These are phyloP conservation scores for Amanita rubescens DNA, from an alignment of 768 basidiomycete genomes.

Conservation along the genomic window DNA sequence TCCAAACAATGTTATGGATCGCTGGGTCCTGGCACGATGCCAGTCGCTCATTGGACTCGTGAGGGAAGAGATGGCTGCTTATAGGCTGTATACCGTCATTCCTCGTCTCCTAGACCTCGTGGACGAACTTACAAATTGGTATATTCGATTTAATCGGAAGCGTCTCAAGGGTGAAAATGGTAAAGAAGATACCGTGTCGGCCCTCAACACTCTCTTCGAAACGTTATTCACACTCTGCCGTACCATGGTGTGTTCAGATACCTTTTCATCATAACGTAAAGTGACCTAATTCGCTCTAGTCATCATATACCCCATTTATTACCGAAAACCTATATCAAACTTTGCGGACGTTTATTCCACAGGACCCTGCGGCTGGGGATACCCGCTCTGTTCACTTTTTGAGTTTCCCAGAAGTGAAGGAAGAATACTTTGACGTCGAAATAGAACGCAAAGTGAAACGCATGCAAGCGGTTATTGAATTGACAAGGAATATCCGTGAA, in stretches of 20 bases:
- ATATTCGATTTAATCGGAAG: slow-evolving; percentile 97
- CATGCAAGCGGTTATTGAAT: slow-evolving; percentile 92
- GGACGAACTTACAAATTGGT: slow-evolving; percentile 98
- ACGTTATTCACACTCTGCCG: slow-evolving; percentile 88
- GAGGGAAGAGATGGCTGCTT: slow-evolving; percentile 92
- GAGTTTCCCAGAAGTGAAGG: slow-evolving; percentile 86
- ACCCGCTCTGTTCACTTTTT: slow-evolving; percentile 94
- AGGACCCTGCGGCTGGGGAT: slow-evolving; percentile 62
- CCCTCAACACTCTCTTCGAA: slow-evolving; percentile 95
- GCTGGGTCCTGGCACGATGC: slow-evolving; percentile 97
- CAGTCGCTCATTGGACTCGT: slow-evolving; percentile 93
- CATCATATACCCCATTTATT: slow-evolving; percentile 96
- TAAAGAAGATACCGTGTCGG: slow-evolving; percentile 75
- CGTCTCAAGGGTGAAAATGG: slow-evolving; percentile 95
- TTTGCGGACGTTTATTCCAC: slow-evolving; percentile 77
- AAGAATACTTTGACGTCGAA: slow-evolving; percentile 89
- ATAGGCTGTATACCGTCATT: slow-evolving; percentile 95
- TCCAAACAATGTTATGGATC: slow-evolving; percentile 94
- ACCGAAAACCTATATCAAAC: slow-evolving; percentile 96
- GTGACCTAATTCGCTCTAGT: slow-evolving; percentile 37
- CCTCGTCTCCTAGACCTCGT: slow-evolving; percentile 89
- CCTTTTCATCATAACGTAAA: neutral
- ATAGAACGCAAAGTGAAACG: slow-evolving; percentile 93
- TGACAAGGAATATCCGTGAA: slow-evolving; percentile 85
- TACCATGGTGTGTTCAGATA: slow-evolving; percentile 65